Evolutionary conservation across 208 protist genomes (phyloP), one percentile per base, ranked within the genome.

Genomic region (Wallacemonas sp.): DNA sequence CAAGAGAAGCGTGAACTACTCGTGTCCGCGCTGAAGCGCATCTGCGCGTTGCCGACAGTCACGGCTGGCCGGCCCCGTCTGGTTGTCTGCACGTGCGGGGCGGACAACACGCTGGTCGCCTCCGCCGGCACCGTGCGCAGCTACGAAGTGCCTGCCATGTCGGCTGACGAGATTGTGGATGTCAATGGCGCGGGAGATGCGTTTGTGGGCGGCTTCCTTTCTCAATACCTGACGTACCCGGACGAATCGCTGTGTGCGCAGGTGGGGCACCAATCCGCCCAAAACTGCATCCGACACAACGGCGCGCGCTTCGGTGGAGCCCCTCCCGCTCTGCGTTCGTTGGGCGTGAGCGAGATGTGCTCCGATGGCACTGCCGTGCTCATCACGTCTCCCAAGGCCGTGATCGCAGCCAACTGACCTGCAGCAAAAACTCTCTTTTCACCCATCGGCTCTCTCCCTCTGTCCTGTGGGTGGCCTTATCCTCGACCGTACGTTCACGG

Each of bases 141-240:
- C 75, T 73, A 71, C 62, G 26, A 69, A 22, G 86, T 87, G 19
- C 69, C 78, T 12, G 26, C 46, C 2, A 79, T 99, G 50, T 27
- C 57, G 17, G 21, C 42, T 0, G 78, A 87, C 29, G 70, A 98
- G n/a, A 98, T 99, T 55, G 92, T 98, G 15, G 97, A 99, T 66
- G 76, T 92, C 22, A 99, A 99, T 67, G 98, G 97, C 62, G 97
- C 97, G 26, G 98, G 98, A 36, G 98, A 99, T 68, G 83, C 92
- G n/a, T 99, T 99, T 71, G 97, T 98, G 19, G 97, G 92, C 52
- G 98, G 97, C 44, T 99, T 99, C 82, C 69, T 99, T 0, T 68
- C 93, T 36, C 79, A 91, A 48, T 87, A 97, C 50, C 26, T 83
- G 27, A 52, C 58, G 22, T 67, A 68, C 41, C 34, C 38, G 10